These are phyloP conservation scores for Cruciata laevipes DNA, from an alignment of 257 asterid genomes.

Conservation along the genomic window DNA sequence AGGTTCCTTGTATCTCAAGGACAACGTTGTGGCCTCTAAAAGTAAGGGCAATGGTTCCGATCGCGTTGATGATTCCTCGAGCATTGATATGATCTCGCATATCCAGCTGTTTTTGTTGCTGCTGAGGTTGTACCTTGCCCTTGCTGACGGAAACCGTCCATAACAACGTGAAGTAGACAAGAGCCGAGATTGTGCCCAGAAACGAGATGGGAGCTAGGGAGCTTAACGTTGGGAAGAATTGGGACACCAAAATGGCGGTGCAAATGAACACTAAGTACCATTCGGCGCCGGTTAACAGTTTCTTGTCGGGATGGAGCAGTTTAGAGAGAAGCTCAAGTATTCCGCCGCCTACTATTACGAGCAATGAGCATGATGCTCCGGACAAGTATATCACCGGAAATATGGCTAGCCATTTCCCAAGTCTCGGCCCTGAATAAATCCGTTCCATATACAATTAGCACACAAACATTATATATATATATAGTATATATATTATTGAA, in stretches of 20 bases:
- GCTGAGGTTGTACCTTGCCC: background rate
- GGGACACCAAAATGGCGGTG: conserved; percentile 42
- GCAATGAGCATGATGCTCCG: conserved; percentile 49
- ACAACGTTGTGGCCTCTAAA: conserved; percentile 76
- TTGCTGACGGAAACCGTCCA: conserved; percentile 33
- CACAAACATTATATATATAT: no score
- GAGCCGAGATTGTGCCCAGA: conserved; percentile 44
- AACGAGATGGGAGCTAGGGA: conserved; percentile 37
- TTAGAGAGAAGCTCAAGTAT: conserved; percentile 30
- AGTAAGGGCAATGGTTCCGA: conserved; percentile 39
- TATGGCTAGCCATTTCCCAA: conserved; percentile 48
- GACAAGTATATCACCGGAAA: conserved; percentile 67
- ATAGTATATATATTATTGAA: no score
- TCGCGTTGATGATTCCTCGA: conserved; percentile 35
- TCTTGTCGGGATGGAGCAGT: conserved; percentile 14
- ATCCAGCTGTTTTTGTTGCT: no score
- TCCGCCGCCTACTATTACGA: conserved; percentile 51
- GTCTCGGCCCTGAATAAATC: conserved; percentile 36
- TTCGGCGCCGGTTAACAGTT: conserved; percentile 29
- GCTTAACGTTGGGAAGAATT: conserved; percentile 48
- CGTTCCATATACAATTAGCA: no score
- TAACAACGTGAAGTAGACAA: conserved; percentile 29
- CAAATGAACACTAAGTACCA: conserved; percentile 54
- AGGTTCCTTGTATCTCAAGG: conserved; percentile 79
- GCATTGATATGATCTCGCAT: background rate